Evolutionary conservation across 768 basidiomycete species (phyloP).

Genomic region (Pulveroboletus sp.): DNA sequence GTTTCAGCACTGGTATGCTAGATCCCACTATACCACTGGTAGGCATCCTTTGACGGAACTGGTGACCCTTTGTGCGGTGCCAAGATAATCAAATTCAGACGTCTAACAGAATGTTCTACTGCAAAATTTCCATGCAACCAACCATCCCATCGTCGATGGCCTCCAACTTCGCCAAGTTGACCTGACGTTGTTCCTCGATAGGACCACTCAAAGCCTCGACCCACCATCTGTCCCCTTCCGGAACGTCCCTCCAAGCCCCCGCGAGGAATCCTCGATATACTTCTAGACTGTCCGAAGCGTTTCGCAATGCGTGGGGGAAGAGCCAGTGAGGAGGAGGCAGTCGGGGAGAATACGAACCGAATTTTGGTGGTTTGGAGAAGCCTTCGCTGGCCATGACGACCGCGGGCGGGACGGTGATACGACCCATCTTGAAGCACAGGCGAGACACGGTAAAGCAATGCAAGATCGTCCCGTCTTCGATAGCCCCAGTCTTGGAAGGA

Average conservation of each 20-base stretch:
- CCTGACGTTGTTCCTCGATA: constrained; percentile 34
- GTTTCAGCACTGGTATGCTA: too few species aligned
- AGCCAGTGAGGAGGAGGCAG: constrained; percentile 13
- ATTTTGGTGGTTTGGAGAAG: constrained; percentile 30
- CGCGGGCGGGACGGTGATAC: constrained; percentile 67
- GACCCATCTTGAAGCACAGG: constrained; percentile 62
- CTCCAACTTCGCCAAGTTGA: constrained; percentile 12
- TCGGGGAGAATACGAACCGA: constrained; percentile 10
- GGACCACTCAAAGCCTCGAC: constrained; percentile 46
- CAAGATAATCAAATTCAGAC: neutral
- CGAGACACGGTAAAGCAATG: constrained; percentile 60
- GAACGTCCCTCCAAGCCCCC: constrained; percentile 58
- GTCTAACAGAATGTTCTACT: neutral
- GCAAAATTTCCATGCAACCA: constrained; percentile 4
- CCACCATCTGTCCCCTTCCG: constrained; percentile 62
- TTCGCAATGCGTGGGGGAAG: constrained; percentile 7
- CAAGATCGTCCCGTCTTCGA: constrained; percentile 44
- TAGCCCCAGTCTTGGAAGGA: neutral
- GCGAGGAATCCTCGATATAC: constrained; percentile 43
- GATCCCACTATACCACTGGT: too few species aligned
- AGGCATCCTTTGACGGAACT: too few species aligned
- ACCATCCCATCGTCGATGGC: constrained; percentile 1
- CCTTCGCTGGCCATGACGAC: constrained; percentile 58
- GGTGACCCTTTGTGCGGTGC: too few species aligned
- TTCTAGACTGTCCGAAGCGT: constrained; percentile 18